Conservation (phyloP, 1,284 basidiomycete species). For the Ceratobasidium sp. region DNA sequence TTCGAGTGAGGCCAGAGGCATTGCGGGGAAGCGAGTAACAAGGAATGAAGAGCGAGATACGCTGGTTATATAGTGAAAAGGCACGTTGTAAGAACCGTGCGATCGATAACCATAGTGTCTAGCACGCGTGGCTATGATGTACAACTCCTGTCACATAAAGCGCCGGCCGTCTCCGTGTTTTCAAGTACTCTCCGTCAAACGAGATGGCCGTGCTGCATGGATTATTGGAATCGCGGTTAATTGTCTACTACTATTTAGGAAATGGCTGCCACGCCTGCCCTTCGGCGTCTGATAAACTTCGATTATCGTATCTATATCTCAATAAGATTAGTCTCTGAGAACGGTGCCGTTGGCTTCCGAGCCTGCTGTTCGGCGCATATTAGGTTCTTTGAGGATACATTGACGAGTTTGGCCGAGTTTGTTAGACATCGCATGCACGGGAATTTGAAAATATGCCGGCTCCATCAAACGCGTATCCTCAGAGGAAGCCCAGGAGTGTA, state of each 20-base stretch:
- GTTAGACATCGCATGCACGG: background rate
- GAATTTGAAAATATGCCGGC: background rate
- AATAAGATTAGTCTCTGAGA: background rate
- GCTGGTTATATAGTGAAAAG: background rate
- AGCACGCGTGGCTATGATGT: too few relatives aligned
- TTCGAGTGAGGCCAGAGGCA: background rate
- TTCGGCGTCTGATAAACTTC: too few relatives aligned
- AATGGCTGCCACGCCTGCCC: too few relatives aligned
- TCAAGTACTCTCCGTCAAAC: too few relatives aligned
- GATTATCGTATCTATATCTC: too few relatives aligned
- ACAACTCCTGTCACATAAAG: too few relatives aligned
- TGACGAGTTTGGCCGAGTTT: background rate
- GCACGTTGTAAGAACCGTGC: too few relatives aligned
- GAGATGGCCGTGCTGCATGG: too few relatives aligned
- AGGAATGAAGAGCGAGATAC: background rate
- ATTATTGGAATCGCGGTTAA: too few relatives aligned
- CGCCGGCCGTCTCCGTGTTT: too few relatives aligned
- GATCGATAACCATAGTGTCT: background rate
- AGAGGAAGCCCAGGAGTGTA: background rate
- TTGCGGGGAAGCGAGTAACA: background rate
- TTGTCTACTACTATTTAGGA: too few relatives aligned
- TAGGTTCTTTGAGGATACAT: background rate
- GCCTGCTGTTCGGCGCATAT: background rate
- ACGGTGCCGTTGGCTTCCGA: background rate
- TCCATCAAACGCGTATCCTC: conserved; percentile 35